Conservation (phyloP, 129 eudicot genomes). For the Gnaphalium uliginosum region DNA sequence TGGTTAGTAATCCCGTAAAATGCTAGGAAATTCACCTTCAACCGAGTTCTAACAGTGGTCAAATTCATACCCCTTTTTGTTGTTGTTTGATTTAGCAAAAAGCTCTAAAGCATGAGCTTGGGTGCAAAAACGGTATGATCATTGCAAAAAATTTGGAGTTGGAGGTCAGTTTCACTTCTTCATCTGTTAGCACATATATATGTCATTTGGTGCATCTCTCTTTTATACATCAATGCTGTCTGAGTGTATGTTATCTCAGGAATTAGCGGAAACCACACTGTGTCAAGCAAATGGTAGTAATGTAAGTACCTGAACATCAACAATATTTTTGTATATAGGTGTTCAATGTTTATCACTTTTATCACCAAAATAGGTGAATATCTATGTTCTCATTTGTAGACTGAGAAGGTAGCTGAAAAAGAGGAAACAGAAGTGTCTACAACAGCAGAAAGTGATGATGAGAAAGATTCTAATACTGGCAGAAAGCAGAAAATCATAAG, state of each 20-base stretch:
- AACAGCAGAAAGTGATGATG: conserved; percentile 26
- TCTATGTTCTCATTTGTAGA: conserved; percentile 11
- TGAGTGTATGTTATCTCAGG: conserved; percentile 37
- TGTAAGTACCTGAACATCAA: conserved; percentile 24
- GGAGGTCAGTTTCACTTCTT: conserved; percentile 41
- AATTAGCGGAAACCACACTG: conserved; percentile 18
- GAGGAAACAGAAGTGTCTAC: conserved; percentile 33
- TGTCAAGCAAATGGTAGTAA: conserved; percentile 30
- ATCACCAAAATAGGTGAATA: background rate
- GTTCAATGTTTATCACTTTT: background rate
- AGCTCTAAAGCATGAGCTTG: conserved; percentile 52
- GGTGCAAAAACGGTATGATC: conserved; percentile 57
- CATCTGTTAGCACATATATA: conserved; percentile 3
- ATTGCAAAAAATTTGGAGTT: conserved; percentile 40
- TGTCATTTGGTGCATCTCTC: background rate
- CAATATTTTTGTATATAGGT: background rate
- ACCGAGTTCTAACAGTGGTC: background rate
- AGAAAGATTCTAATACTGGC: conserved; percentile 23
- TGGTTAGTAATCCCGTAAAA: conserved; percentile 39
- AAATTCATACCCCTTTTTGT: conserved; percentile 11
- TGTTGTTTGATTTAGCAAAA: conserved; percentile 46
- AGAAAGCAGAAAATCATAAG: conserved; percentile 39
- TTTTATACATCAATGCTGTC: background rate
- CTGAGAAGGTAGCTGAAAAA: conserved; percentile 30
- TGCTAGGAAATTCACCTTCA: background rate